Evolutionary conservation across 1,284 basidiomycete species (phyloP).

Genomic region (Trichosporon asahii): DNA sequence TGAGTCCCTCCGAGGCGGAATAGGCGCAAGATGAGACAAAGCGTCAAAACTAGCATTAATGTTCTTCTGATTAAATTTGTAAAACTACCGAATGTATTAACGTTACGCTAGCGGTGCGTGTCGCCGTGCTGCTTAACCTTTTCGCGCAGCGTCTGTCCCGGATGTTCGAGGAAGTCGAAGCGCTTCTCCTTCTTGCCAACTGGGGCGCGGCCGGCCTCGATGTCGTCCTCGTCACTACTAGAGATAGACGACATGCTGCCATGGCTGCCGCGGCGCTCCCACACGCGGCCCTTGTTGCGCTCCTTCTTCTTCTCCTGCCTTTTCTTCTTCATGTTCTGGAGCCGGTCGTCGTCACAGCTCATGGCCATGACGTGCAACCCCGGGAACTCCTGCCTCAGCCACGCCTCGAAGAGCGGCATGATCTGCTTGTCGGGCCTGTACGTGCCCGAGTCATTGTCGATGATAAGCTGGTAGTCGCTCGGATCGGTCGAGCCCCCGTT

Average conservation of each 20-base stretch:
- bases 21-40: no score
- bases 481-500: constrained; percentile 33
- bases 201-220: background rate
- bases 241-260: background rate
- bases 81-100: background rate
- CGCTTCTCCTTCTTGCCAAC: constrained; percentile 10
- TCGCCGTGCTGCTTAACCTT: constrained; percentile 4
- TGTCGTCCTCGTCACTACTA: constrained; percentile 10
- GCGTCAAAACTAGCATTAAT: background rate
- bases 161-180: constrained; percentile 9
- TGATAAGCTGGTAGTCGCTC: constrained; percentile 55
- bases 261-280: background rate
- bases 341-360: constrained; percentile 60
- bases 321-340: constrained; percentile 43
- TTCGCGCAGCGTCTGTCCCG: background rate
- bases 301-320: constrained; percentile 24
- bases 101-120: background rate
- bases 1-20: no score
- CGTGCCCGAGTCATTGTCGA: constrained; percentile 58
- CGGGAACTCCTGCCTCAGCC: constrained; percentile 63
- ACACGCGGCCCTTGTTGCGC: background rate
- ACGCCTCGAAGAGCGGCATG: constrained; percentile 52
- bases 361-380: constrained; percentile 61
- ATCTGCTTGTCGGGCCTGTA: constrained; percentile 55
- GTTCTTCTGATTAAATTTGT: background rate